Evolutionary conservation across 208 protist genomes (phyloP).

Genomic region (Herpetomonas samuelpessoai): DNA sequence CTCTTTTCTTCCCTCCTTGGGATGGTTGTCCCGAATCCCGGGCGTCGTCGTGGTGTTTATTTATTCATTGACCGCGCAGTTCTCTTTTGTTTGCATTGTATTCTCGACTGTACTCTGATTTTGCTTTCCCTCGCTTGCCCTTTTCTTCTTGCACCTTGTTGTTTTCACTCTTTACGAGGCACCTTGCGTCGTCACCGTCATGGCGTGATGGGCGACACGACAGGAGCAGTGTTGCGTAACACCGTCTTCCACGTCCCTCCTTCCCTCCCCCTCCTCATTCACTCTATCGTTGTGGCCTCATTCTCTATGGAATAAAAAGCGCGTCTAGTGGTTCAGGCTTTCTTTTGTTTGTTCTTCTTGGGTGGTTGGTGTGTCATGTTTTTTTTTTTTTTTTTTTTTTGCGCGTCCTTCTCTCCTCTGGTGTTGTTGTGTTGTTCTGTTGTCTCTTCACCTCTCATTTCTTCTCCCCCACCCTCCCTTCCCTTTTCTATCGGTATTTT

Average conservation of each 20-base stretch:
- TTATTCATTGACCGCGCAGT: neutral
- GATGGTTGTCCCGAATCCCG: too few relatives aligned
- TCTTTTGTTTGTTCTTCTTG: neutral
- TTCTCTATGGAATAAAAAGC: constrained; percentile 9
- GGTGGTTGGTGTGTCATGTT: neutral
- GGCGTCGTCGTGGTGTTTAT: neutral
- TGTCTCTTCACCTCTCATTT: too few relatives aligned
- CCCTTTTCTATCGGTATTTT: too few relatives aligned
- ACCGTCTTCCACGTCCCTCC: too few relatives aligned
- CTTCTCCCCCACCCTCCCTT: too few relatives aligned
- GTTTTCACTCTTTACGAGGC: too few relatives aligned
- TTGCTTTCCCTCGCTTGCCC: neutral
- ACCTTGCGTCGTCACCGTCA: too few relatives aligned
- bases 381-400: constrained; percentile 8
- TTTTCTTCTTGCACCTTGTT: constrained; percentile 1
- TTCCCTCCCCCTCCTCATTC: too few relatives aligned
- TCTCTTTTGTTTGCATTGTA: constrained; percentile 5
- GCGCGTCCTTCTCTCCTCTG: neutral
- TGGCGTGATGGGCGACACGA: too few relatives aligned
- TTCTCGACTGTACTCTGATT: constrained; percentile 5
- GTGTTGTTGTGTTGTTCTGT: constrained; percentile 5
- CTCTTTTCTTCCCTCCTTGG: too few relatives aligned
- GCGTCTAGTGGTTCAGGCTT: constrained; percentile 1
- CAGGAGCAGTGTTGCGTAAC: too few relatives aligned
- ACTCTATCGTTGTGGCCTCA: constrained; percentile 7